Evolutionary conservation across 1,139 yeast genomes (phyloP).

Genomic region (Debaryomyces fabryi): DNA sequence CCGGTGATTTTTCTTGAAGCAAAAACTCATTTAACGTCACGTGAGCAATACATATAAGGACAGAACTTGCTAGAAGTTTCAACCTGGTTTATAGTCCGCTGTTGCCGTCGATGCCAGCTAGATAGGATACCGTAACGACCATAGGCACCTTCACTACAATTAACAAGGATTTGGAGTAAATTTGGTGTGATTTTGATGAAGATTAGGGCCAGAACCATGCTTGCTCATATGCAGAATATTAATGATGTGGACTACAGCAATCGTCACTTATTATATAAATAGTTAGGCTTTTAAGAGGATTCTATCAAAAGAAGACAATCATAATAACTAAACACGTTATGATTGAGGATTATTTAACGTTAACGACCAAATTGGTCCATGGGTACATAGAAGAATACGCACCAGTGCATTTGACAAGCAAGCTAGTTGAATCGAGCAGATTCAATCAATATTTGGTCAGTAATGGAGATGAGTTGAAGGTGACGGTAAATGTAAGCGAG

Average conservation of each 20-base stretch:
- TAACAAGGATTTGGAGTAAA: not conserved
- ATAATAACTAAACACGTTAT: constrained; percentile 3
- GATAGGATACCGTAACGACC: not conserved
- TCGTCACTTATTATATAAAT: not conserved
- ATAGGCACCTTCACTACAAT: not conserved
- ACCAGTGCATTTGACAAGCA: constrained; percentile 1
- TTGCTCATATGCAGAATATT: constrained; percentile 1
- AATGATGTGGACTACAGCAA: not conserved
- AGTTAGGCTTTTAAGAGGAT: not conserved
- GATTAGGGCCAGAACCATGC: not conserved
- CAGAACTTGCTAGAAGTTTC: not conserved
- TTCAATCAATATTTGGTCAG: constrained; percentile 21
- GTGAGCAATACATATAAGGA: not conserved
- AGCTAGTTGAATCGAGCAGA: constrained; percentile 11
- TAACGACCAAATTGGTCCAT: constrained; percentile 28
- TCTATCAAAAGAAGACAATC: not conserved
- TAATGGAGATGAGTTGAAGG: constrained; percentile 15
- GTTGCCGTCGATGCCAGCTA: not conserved
- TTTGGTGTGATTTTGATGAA: not conserved
- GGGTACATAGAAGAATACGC: constrained; percentile 25
- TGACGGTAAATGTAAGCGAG: constrained; percentile 21
- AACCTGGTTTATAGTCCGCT: not conserved
- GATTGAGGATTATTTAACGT: constrained; percentile 27
- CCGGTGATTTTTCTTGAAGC: not conserved
- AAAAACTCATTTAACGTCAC: not conserved